phyloP scores from a whole-genome alignment of 257 asterid species.

The Cordia subcordata region DNA sequence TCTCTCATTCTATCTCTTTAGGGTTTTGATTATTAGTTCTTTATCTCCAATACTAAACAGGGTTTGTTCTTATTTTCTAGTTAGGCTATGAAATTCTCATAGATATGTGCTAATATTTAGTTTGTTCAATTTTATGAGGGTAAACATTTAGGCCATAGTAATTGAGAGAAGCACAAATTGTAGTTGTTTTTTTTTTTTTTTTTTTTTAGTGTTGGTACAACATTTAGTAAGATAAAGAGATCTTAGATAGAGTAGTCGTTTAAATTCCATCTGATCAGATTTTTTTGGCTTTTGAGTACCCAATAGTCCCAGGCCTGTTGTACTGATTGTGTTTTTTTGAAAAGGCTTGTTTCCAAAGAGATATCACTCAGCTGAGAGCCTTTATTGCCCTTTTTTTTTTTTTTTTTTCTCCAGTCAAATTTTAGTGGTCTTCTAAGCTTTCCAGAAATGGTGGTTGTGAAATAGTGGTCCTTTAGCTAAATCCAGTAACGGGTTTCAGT shows the following conservation, averaged over 20 bases:
- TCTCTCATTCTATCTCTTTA: not conserved
- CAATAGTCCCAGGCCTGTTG: not conserved
- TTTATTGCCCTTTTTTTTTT: constrained; percentile 8
- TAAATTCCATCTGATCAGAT: not conserved
- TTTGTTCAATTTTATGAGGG: not conserved
- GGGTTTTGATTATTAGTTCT: not conserved
- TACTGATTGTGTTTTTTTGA: not conserved
- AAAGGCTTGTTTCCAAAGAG: too few species aligned
- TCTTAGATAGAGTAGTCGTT: not conserved
- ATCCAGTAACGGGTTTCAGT: not conserved
- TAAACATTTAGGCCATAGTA: not conserved
- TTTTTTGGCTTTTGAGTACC: not conserved
- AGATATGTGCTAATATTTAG: not conserved
- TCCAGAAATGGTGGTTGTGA: constrained; percentile 17
- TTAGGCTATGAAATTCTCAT: not conserved
- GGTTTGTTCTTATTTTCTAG: not conserved
- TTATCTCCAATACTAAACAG: not conserved
- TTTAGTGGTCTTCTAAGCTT: constrained; percentile 4
- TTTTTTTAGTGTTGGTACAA: not conserved
- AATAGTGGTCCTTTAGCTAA: constrained; percentile 3
- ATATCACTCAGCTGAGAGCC: not conserved
- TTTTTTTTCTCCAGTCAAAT: constrained; percentile 10
- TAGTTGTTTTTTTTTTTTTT: not conserved
- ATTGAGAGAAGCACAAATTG: not conserved
- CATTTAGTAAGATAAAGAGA: not conserved